Conservation (phyloP, 129 eudicot genomes). For the Centella asiatica region DNA sequence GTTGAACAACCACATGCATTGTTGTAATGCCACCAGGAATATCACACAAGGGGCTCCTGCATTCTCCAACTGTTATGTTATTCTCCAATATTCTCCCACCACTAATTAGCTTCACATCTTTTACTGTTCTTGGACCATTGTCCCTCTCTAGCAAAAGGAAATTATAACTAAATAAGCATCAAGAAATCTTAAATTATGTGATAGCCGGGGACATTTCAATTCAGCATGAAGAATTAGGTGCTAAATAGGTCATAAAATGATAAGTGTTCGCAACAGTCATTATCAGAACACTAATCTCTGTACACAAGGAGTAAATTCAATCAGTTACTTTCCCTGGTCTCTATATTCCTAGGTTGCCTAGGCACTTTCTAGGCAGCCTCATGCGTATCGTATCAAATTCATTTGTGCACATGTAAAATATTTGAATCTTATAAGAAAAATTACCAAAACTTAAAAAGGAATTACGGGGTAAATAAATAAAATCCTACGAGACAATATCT, state of each 20-base stretch:
- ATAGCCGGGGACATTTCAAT: not conserved
- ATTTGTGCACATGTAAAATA: too few species aligned
- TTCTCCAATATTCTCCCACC: slow-evolving; percentile 86
- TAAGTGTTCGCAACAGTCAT: not conserved
- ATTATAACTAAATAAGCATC: not conserved
- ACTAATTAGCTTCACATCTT: slow-evolving; percentile 68
- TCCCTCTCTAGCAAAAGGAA: slow-evolving; percentile 48
- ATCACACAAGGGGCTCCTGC: slow-evolving; percentile 70
- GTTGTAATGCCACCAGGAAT: slow-evolving; percentile 78
- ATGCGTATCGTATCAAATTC: too few species aligned
- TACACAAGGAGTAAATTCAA: not conserved
- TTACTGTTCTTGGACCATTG: slow-evolving; percentile 69
- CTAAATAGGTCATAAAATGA: not conserved
- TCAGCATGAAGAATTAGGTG: not conserved
- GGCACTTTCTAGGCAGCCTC: too few species aligned
- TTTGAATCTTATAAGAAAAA: too few species aligned
- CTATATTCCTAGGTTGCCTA: too few species aligned
- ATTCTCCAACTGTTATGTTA: slow-evolving; percentile 70
- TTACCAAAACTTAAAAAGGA: too few species aligned
- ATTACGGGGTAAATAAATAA: too few species aligned
- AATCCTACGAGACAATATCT: too few species aligned
- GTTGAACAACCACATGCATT: slow-evolving; percentile 83
- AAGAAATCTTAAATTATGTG: not conserved
- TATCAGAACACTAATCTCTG: not conserved
- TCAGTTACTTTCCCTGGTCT: not conserved